Percentiles rank a stretch among this genome's conserved stretches.
These are phyloP conservation scores for Eucalyptus fibrosa DNA, from an alignment of 345 rosid species.

Conservation along the genomic window DNA sequence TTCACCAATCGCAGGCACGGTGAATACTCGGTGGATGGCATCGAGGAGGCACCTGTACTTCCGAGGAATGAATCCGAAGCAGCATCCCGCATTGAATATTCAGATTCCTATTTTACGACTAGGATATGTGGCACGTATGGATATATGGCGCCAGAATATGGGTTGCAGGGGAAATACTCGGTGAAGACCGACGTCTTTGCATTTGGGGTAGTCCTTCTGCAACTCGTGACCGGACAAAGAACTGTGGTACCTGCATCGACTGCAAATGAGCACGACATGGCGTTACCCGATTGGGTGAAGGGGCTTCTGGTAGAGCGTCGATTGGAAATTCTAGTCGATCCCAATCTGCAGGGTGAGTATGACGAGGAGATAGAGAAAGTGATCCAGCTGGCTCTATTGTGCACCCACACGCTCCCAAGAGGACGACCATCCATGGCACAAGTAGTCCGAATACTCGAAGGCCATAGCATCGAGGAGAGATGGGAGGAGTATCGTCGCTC, in stretches of 20 bases:
- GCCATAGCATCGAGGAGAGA: background rate
- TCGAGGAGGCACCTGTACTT: background rate
- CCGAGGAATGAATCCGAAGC: background rate
- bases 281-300: background rate
- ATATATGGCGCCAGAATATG: background rate
- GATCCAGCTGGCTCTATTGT: background rate
- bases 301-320: background rate
- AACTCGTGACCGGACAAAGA: background rate
- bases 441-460: background rate
- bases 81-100: background rate
- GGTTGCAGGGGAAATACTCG: fast-evolving
- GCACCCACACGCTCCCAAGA: background rate
- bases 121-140: background rate
- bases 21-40: background rate
- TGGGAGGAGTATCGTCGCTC: background rate
- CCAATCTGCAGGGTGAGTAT: background rate
- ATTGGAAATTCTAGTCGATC: background rate
- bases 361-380: background rate
- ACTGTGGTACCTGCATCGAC: fast-evolving
- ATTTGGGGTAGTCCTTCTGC: background rate
- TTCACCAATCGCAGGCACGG: background rate
- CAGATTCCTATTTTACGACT: fast-evolving
- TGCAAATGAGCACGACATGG: fast-evolving
- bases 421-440: background rate
- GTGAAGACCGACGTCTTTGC: background rate